Conservation (phyloP, 345 rosid genomes). For the Eucalyptus sideroxylon region DNA sequence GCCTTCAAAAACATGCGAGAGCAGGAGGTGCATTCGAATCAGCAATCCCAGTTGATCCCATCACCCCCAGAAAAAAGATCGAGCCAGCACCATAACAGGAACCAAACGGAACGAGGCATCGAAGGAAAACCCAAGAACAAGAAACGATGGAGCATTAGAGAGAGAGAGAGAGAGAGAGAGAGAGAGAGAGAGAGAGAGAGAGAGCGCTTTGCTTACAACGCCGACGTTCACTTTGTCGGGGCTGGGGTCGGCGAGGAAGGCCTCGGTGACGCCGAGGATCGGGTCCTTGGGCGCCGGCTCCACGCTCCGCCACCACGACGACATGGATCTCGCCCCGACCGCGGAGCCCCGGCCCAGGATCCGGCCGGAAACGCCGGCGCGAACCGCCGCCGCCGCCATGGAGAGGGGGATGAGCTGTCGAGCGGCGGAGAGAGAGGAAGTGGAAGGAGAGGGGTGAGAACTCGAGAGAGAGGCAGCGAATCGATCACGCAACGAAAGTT, state of each 20-base stretch:
- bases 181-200: too few species aligned
- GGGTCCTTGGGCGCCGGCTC: conserved; percentile 94
- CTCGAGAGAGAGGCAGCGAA: neutral
- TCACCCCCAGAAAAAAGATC: neutral
- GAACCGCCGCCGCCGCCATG: neutral
- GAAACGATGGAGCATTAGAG: neutral
- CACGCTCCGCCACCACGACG: conserved; percentile 84
- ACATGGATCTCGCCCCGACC: conserved; percentile 44
- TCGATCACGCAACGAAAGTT: neutral
- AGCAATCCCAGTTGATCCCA: neutral
- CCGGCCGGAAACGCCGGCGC: conserved; percentile 1
- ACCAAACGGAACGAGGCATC: neutral
- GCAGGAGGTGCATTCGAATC: neutral
- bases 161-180: too few species aligned
- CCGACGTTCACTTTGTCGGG: conserved; percentile 92
- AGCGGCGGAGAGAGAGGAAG: neutral
- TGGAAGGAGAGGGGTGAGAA: neutral
- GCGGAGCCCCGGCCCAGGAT: conserved; percentile 8
- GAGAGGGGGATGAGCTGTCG: too few species aligned
- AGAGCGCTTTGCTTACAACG: conserved; percentile 41
- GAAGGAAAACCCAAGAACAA: neutral
- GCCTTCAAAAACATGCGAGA: neutral
- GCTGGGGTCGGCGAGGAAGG: conserved; percentile 78
- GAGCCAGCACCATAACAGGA: neutral
- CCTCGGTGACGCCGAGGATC: conserved; percentile 95